These are phyloP conservation scores for Pythium phragmiticola DNA, from an alignment of 352 stramenopile genomes.

Conservation along the genomic window DNA sequence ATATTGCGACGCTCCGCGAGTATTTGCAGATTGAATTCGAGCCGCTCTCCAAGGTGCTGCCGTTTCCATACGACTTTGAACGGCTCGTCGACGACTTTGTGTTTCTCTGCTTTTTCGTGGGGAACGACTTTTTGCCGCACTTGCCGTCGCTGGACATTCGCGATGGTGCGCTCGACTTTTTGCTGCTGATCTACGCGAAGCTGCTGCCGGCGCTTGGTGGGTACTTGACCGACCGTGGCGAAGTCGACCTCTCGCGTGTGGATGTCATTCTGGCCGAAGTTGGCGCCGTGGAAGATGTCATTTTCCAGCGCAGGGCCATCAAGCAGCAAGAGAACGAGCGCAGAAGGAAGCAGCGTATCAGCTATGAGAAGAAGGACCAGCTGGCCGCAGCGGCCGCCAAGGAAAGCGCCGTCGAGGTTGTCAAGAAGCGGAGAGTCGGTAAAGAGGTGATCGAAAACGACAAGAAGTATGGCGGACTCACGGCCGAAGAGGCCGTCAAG, in stretches of 20 bases:
- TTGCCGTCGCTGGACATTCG: constrained; percentile 98
- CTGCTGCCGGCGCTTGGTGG: constrained; percentile 80
- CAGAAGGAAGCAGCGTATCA: constrained; percentile 59
- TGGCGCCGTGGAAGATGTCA: constrained; percentile 95
- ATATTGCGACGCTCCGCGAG: constrained; percentile 93
- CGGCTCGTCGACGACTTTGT: constrained; percentile 99
- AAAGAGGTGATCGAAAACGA: constrained; percentile 60
- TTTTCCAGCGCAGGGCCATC: constrained; percentile 87
- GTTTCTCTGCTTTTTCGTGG: constrained; percentile 99
- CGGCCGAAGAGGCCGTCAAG: constrained; percentile 67
- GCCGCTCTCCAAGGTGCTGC: constrained; percentile 66
- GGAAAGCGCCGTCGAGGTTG: constrained; percentile 70
- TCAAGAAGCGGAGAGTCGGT: constrained; percentile 76
- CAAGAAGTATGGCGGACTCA: constrained; percentile 72
- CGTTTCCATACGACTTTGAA: constrained; percentile 97
- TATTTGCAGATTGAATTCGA: constrained; percentile 95
- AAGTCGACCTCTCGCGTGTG: constrained; percentile 94
- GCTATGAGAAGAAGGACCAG: constrained; percentile 73
- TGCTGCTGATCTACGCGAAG: constrained; percentile 97
- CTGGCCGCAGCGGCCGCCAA: constrained; percentile 57
- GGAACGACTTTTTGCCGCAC: constrained; percentile 99
- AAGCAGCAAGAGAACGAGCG: constrained; percentile 86
- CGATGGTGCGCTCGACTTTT: constrained; percentile 97
- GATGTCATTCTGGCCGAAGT: constrained; percentile 97
- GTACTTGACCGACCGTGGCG: constrained; percentile 95